Evolutionary conservation across 768 basidiomycete genomes (phyloP).

Genomic region (Cystobasidiopsis lactophilus): DNA sequence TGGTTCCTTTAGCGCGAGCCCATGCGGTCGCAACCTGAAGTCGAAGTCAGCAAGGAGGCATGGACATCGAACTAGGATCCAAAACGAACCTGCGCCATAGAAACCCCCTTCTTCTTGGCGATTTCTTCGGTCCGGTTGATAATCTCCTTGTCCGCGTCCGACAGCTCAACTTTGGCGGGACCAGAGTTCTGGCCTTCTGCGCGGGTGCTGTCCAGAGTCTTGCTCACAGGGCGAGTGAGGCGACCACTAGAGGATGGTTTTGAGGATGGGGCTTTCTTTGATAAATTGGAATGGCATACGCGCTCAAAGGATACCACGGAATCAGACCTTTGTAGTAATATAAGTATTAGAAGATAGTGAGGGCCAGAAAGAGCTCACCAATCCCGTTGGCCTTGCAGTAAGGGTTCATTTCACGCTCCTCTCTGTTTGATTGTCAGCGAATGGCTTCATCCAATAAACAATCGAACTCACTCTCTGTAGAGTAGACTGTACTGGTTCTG

Average conservation of each 20-base stretch:
- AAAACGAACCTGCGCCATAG: conserved; percentile 25
- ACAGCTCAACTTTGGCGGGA: background rate
- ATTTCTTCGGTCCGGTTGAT: conserved; percentile 20
- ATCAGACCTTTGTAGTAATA: no score
- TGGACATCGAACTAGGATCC: no score
- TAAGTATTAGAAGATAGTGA: no score
- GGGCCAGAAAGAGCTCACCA: no score
- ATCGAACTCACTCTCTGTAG: conserved; percentile 12
- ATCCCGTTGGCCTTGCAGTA: conserved; percentile 24
- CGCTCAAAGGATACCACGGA: background rate
- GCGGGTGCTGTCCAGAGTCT: background rate
- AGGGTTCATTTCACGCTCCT: conserved; percentile 18
- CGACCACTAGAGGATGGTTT: background rate
- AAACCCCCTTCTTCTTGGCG: conserved; percentile 20
- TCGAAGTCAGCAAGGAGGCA: no score
- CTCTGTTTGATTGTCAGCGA: background rate
- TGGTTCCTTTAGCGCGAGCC: conserved; percentile 23
- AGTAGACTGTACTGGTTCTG: conserved; percentile 12
- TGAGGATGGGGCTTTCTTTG: background rate
- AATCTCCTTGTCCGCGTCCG: conserved; percentile 20
- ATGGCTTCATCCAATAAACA: background rate
- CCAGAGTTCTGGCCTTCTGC: background rate
- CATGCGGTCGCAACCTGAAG: conserved; percentile 20
- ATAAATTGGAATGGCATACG: background rate
- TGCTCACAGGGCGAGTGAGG: background rate